Evolutionary conservation across 495 filamentous ascomycete species (phyloP), one percentile per base, ranked within the genome.

Genomic region (Copromyces sp.): DNA sequence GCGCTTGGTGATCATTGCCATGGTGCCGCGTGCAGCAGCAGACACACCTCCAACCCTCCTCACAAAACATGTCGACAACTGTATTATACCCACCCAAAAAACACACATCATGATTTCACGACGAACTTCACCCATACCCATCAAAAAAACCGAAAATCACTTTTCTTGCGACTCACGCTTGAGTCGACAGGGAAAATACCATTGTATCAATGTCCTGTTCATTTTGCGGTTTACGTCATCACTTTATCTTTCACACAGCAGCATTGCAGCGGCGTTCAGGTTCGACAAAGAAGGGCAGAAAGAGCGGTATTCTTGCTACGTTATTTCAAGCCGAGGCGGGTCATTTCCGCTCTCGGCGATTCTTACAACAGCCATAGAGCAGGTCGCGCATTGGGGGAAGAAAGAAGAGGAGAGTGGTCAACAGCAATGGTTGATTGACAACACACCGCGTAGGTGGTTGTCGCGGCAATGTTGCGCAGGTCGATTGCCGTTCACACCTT

Each of bases 261-360:
- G 86, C 87, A 88, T 88, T 85, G 86, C 86, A 87, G 75, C 81
- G 86, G 87, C 87, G 86, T 86, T 76, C 70, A 77, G 79, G 73
- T 71, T 76, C 70, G 74, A 73, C 72, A 69, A 72, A 74, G 77
- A 84, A 75, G 83, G 70, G 68, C 24, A 76, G 79, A 65, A 61
- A 17, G 53, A 65, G 53, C 53, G 53, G 53, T 65, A 17, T 65
- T 65, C 53, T 65, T 65, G 53, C 53, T 65, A 65, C 53, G 53
- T 61, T 68, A 24, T 68, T 68, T 61, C 42, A 20, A 65, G 53
- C 17, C 53, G 53, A 32, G 53, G 53, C 45, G 45, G 29, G 35
- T 12, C 40, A 14, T 68, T 70, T n/a, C 47, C 29, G 39, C 45
- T 35, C 45, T 39, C 68, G 29, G 61, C 42, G 38, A 65, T 65